phyloP scores from a whole-genome alignment of 2,329 filamentous ascomycete species.

The Lachnellula cervina region DNA sequence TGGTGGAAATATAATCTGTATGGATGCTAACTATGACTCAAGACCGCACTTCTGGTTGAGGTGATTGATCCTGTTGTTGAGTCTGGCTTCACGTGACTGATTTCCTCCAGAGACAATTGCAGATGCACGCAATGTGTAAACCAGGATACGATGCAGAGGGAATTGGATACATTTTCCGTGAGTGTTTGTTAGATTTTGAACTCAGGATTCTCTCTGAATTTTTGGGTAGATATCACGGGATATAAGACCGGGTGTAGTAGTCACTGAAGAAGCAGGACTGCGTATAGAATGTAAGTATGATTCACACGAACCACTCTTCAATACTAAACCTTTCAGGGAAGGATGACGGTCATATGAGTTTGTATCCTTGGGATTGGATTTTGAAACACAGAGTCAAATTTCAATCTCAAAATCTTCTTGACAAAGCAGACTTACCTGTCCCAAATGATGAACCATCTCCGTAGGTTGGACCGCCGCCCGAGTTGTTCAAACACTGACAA shows the following conservation, averaged over 20 bases:
- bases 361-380: slow-evolving; percentile 62
- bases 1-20: neutral
- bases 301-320: neutral
- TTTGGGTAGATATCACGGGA: slow-evolving; percentile 42
- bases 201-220: slow-evolving; percentile 13
- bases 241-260: slow-evolving; percentile 33
- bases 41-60: slow-evolving; percentile 40
- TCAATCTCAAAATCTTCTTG: slow-evolving; percentile 24
- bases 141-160: slow-evolving; percentile 63
- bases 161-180: slow-evolving; percentile 64
- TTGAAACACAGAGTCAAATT: slow-evolving; percentile 36
- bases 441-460: slow-evolving; percentile 8
- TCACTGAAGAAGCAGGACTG: slow-evolving; percentile 35
- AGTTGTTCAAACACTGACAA: slow-evolving; percentile 21
- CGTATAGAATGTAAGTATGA: slow-evolving; percentile 45
- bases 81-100: slow-evolving; percentile 9
- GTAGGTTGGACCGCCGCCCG: slow-evolving; percentile 20
- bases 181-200: slow-evolving; percentile 16
- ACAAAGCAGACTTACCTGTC: slow-evolving; percentile 29
- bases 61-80: slow-evolving; percentile 21
- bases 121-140: slow-evolving; percentile 64
- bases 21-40: neutral
- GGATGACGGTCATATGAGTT: slow-evolving; percentile 61
- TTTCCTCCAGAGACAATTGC: slow-evolving; percentile 57
- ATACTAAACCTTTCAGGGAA: slow-evolving; percentile 47